phyloP scores from a whole-genome alignment of 2,329 filamentous ascomycete species.

The Chaetomiaceae sp. region DNA sequence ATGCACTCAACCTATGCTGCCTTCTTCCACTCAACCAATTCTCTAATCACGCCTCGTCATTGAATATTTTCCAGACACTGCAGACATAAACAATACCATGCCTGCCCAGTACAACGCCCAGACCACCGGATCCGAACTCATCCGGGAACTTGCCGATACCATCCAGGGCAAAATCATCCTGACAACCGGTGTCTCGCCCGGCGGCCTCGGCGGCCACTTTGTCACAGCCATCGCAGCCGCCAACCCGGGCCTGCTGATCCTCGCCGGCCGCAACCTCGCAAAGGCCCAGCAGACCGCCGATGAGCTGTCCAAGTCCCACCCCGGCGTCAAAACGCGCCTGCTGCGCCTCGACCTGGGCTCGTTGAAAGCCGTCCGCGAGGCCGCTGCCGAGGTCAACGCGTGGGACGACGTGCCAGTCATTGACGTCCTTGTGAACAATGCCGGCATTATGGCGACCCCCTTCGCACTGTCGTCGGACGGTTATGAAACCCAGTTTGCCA shows the following conservation, averaged over 20 bases:
- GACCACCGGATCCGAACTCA: conserved; percentile 13
- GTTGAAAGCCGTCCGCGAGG: conserved; percentile 33
- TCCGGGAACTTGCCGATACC: conserved; percentile 7
- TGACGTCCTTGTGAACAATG: conserved; percentile 41
- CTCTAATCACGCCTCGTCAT: too few relatives aligned
- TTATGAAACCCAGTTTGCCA: conserved; percentile 39
- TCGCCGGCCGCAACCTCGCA: conserved; percentile 37
- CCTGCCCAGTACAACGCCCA: conserved; percentile 9
- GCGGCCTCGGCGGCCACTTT: conserved; percentile 35
- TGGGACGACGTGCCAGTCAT: conserved; percentile 31
- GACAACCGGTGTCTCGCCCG: conserved; percentile 37
- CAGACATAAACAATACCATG: too few relatives aligned
- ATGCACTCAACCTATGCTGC: too few relatives aligned
- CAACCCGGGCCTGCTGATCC: conserved; percentile 37
- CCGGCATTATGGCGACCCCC: conserved; percentile 35
- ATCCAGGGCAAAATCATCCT: conserved; percentile 36
- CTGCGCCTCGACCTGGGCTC: conserved; percentile 37
- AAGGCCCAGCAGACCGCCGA: conserved; percentile 37
- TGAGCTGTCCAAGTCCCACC: conserved; percentile 28
- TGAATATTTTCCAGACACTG: too few relatives aligned
- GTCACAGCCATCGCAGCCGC: conserved; percentile 34
- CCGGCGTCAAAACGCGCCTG: conserved; percentile 29
- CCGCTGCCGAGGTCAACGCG: conserved; percentile 30
- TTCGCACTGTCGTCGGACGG: conserved; percentile 35
- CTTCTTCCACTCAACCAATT: too few relatives aligned